A percentile compares a stretch with the other conserved stretches of the same genome.
Conservation (phyloP, 2,329 filamentous ascomycete species). For the Neofusicoccum ribis region DNA sequence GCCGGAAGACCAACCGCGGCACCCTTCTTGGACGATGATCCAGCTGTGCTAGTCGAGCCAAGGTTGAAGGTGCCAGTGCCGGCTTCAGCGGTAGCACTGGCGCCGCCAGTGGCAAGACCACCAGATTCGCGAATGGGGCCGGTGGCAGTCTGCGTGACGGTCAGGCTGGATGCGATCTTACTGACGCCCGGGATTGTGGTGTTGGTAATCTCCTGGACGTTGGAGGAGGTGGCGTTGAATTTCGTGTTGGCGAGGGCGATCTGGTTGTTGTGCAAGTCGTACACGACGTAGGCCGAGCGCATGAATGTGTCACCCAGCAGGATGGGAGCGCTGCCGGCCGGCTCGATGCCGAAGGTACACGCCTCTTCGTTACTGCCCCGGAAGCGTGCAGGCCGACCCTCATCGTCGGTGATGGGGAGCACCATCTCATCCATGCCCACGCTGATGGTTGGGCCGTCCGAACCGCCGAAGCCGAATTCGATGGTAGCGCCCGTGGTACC, state of each 20-base stretch:
- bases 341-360: slow-evolving; percentile 15
- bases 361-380: neutral
- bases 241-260: slow-evolving; percentile 17
- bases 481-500: neutral
- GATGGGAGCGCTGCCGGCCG: slow-evolving; percentile 4
- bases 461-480: slow-evolving; percentile 17
- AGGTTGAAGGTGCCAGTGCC: slow-evolving; percentile 8
- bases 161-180: neutral
- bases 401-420: slow-evolving; percentile 1
- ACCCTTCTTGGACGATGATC: neutral
- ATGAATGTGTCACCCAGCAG: slow-evolving; percentile 71
- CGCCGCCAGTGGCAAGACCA: neutral
- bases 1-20: neutral
- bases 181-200: slow-evolving; percentile 14
- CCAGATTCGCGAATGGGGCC: slow-evolving; percentile 4
- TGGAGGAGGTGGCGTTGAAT: slow-evolving; percentile 56
- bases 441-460: slow-evolving; percentile 5
- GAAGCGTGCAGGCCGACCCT: neutral
- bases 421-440: slow-evolving; percentile 14
- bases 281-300: slow-evolving; percentile 73
- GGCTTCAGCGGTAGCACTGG: neutral
- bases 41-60: neutral
- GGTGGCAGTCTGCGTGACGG: slow-evolving; percentile 17
- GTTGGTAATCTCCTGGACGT: slow-evolving; percentile 53
- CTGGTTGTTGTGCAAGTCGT: slow-evolving; percentile 34